Evolutionary conservation across 2,329 filamentous ascomycete genomes (phyloP), one percentile per base, ranked within the genome.

Genomic region (Arthrobotrys sinensis): DNA sequence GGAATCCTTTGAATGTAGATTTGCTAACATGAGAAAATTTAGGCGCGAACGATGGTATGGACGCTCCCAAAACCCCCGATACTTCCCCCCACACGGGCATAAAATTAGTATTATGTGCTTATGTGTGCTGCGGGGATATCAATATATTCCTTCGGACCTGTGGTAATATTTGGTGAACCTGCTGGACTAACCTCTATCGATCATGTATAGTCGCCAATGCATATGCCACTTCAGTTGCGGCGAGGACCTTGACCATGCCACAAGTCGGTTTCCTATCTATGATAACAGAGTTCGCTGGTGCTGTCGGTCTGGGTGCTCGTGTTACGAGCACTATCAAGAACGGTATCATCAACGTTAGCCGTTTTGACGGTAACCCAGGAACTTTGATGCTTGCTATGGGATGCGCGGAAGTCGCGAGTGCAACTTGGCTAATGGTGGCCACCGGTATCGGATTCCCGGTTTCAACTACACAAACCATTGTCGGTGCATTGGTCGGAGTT

Each of bases 241-340:
- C 92, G 14, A 86, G 92, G 68, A 93, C 92, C 80, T 87, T 93
- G 82, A 87, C 90, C 1, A 91, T 92, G 85, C 85, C 89, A 81
- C 89, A 91, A 85, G 91, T 90, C 80, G 91, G 91, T 89, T 81
- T 91, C 38, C 85, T 91, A 55, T 88, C 90, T 55, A 87, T 88
- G 62, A 84, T 92, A 79, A 92, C 92, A 84, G 91, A 93, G 83
- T 86, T 92, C 84, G 84, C 89, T 53, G 91, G 91, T 53, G 91
- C 91, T 79, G 86, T 92, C 81, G 86, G 89, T 1, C 90, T 92
- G 79, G 91, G 91, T 66, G 89, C 90, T 43, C 88, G 91, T 82
- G 93, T 91, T 0, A 91, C 92, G 76, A 89, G 90, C 45, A 94
- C 91, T 46, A 93, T 94, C 87, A 93, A 93, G 88, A 92, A 92